Base-by-base conservation (phyloP, 129 eudicot genomes). In the Ambrosia artemisiifolia region DNA sequence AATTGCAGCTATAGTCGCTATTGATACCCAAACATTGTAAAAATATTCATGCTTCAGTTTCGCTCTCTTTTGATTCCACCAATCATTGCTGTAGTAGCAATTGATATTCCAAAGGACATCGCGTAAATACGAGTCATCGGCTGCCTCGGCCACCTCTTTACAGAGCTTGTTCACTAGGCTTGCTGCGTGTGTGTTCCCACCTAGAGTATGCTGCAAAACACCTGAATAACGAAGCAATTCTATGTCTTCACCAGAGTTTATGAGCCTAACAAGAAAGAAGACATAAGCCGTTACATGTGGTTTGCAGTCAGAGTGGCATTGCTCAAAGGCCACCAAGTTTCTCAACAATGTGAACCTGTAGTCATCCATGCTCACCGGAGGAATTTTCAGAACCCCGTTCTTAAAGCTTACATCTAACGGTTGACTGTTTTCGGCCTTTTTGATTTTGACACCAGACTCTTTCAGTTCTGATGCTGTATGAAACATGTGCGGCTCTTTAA, bases 271-370 rank as follows among this genome's bases (percentile, higher is more conserved):
- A 7, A 83, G 82, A 68, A 83, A 83, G 77, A 83, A 80, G 42
- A 76, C 56, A 28, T 75, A 83, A 67, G 74, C 76, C 9, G 82
- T 76, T n/a, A 83, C 67, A 38, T 83, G 74, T 0, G 88, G 88
- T 54, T 72, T 66, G 66, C 79, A 71, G 6, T 32, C 47, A 7
- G 11, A 7, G 69, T 82, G 76, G 32, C 78, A 82, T 30, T 82
- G 84, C 57, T 78, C 84, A 38, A 57, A 83, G 2, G 88, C 88
- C 28, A 83, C 88, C 81, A 83, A 71, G 79, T 83, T 83, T 13
- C 84, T 43, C 67, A 69, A 71, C 24, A 83, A 67, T 40, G 84
- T 83, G 69, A 81, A 79, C 18, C 19, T 66, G 65, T 75, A 36
- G 67, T 83, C 79, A 43, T 79, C 77, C 70, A 83, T 54, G 63